Base-by-base conservation (phyloP, 2,329 filamentous ascomycete species). In the Ascocoryne sarcoides region DNA sequence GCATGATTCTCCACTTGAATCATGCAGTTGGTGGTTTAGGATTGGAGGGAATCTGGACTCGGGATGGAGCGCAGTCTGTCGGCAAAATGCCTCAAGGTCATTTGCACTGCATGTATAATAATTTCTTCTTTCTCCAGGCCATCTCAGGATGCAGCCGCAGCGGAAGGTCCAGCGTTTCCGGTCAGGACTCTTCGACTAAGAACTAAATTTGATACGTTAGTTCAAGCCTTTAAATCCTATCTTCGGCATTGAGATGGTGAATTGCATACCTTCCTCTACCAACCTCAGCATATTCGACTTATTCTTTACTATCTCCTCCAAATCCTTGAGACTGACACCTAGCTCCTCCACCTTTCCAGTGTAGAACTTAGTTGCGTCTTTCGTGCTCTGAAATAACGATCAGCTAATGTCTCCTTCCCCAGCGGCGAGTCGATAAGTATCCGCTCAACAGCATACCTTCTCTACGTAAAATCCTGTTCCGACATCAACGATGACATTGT, bases 401-500 rank as follows among this genome's bases (percentile, higher is more conserved):
- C 20, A 29, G 16, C 28, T 20, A 20, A 5, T 21, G n/a, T n/a
- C n/a, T n/a, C n/a, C n/a, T n/a, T n/a, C n/a, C n/a, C n/a, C n/a
- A n/a, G n/a, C 28, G 28, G 14, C 10, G 28, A 14, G 28, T 30
- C 10, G 28, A 4, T 30, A 10, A 30, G 28, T 30, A 10, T 4
- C 28, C 28, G 14, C 10, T 4, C 10, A 10, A 4, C 19, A 10
- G 31, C 19, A 17, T 16, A 83, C 82, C 76, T 98, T 98, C 65
- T 96, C 89, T 39, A 96, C 81, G 58, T 88, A 89, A 61, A 93
- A 96, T 0, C 90, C 90, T 1, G 90, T 96, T 15, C 90, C 90
- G 15, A 95, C 79, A 62, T 96, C 90, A 30, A 96, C 87, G 43
- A 96, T 71, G 5, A 95, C 87, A 46, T 79, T 80, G 42, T 85